phyloP scores from a whole-genome alignment of 495 filamentous ascomycete genomes.

The Pyrenula aspistea region DNA sequence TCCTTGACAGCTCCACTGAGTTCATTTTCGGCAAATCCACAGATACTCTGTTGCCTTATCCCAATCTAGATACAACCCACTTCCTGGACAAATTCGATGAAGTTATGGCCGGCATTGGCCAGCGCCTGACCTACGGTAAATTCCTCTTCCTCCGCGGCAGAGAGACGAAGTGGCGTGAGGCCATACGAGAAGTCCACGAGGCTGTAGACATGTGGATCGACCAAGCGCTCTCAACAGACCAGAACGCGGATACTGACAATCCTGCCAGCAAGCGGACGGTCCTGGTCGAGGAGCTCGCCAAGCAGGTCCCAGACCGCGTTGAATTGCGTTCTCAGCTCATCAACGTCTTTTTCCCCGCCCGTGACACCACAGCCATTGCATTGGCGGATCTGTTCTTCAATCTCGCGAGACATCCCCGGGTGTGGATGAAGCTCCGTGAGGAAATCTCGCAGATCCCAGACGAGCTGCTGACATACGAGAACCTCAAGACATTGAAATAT shows the following conservation, averaged over 20 bases:
- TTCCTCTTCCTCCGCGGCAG: constrained; percentile 26
- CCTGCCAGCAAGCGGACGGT: constrained; percentile 22
- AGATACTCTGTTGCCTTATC: constrained; percentile 10
- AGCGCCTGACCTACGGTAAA: background rate
- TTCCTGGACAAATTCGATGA: constrained; percentile 10
- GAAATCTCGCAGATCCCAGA: constrained; percentile 17
- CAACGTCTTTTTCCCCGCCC: constrained; percentile 37
- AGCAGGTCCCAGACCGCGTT: constrained; percentile 29
- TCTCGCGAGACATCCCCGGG: constrained; percentile 33
- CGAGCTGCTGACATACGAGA: constrained; percentile 34
- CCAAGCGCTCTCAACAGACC: constrained; percentile 5
- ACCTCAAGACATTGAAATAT: constrained; percentile 35
- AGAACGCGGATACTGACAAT: constrained; percentile 2
- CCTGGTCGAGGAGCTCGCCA: constrained; percentile 40
- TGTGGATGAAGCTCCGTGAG: constrained; percentile 27
- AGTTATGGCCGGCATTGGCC: constrained; percentile 1
- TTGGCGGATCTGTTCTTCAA: constrained; percentile 41
- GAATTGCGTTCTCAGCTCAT: constrained; percentile 38
- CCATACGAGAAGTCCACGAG: constrained; percentile 28
- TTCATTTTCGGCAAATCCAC: constrained; percentile 57
- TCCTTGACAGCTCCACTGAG: constrained; percentile 59
- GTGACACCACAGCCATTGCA: constrained; percentile 47
- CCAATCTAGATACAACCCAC: constrained; percentile 4
- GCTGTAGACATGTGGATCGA: constrained; percentile 33
- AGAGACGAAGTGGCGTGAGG: constrained; percentile 6